A percentile compares a stretch with the other conserved stretches of the same genome.
Evolutionary conservation across 1,284 basidiomycete genomes (phyloP).

Genomic region (Leccinum ponderosum): DNA sequence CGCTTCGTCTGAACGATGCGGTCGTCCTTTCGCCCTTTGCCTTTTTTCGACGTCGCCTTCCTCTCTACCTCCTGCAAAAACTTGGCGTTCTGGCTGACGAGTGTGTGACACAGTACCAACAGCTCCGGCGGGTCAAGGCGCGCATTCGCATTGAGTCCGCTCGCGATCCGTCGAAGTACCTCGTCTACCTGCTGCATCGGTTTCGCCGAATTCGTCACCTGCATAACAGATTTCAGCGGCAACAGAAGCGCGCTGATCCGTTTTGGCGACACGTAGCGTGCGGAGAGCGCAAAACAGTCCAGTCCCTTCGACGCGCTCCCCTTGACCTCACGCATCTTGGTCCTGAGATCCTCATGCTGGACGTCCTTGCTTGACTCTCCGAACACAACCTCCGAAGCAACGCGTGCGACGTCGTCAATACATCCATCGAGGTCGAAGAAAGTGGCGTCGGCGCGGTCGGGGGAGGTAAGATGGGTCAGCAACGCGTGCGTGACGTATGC

Average conservation of each 20-base stretch:
- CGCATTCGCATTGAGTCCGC: constrained; percentile 84
- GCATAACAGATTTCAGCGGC: constrained; percentile 86
- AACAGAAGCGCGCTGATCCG: constrained; percentile 78
- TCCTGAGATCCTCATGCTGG: constrained; percentile 89
- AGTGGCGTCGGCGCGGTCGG: constrained; percentile 44
- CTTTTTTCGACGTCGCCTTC: constrained; percentile 36
- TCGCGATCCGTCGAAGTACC: constrained; percentile 79
- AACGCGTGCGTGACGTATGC: constrained; percentile 86
- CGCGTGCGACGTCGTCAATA: constrained; percentile 75
- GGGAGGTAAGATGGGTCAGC: constrained; percentile 72
- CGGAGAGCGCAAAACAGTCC: constrained; percentile 83
- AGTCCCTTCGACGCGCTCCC: constrained; percentile 78
- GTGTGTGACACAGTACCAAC: constrained; percentile 83
- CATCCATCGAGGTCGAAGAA: constrained; percentile 77
- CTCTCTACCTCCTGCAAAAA: constrained; percentile 67
- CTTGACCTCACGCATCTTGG: constrained; percentile 90
- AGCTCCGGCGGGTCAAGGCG: constrained; percentile 73
- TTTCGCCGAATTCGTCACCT: constrained; percentile 81
- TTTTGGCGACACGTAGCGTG: constrained; percentile 72
- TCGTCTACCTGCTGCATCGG: constrained; percentile 90
- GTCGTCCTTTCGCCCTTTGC: constrained; percentile 47
- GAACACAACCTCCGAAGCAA: constrained; percentile 93
- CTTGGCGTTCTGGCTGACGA: constrained; percentile 88
- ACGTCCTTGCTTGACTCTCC: constrained; percentile 93
- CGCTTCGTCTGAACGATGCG: constrained; percentile 81